Evolutionary conservation across 495 filamentous ascomycete genomes (phyloP).

Genomic region (Aspergillus haitiensis): DNA sequence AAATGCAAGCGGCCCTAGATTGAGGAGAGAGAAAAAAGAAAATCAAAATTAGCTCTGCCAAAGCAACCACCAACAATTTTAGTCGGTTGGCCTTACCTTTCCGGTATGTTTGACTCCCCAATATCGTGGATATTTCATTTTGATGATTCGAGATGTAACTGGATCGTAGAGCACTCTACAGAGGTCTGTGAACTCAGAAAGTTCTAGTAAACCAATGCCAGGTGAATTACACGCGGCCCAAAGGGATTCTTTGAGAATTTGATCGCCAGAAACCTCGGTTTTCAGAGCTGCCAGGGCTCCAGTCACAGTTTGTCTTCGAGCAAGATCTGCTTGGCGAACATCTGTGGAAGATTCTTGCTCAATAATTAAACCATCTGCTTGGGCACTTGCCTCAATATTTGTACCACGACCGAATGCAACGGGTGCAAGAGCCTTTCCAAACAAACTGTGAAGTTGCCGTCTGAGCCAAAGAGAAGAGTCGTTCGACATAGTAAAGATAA

Average conservation of each 20-base stretch:
- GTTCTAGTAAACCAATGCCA: conserved; percentile 64
- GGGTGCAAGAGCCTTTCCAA: conserved; percentile 71
- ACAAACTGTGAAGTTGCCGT: conserved; percentile 61
- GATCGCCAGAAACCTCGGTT: conserved; percentile 62
- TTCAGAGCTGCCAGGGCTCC: conserved; percentile 76
- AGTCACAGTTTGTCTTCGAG: conserved; percentile 70
- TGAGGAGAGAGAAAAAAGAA: not conserved
- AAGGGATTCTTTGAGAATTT: conserved; percentile 63
- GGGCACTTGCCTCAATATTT: conserved; percentile 27
- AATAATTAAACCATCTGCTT: conserved; percentile 69
- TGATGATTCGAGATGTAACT: conserved; percentile 59
- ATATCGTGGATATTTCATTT: conserved; percentile 67
- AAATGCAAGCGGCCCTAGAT: conserved; percentile 43
- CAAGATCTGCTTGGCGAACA: conserved; percentile 65
- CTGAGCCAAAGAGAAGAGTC: conserved; percentile 84
- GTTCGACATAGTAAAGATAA: conserved; percentile 68
- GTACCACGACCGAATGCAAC: conserved; percentile 71
- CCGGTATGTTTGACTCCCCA: conserved; percentile 67
- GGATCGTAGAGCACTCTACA: conserved; percentile 72
- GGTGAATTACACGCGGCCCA: conserved; percentile 77
- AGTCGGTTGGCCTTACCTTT: conserved; percentile 41
- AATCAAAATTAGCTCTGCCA: conserved; percentile 9
- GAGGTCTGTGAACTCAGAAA: conserved; percentile 74
- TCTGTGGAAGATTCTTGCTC: conserved; percentile 72
- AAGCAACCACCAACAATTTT: not conserved